Evolutionary conservation across 768 basidiomycete species (phyloP).

Genomic region (Neoboletus brunneissimus): DNA sequence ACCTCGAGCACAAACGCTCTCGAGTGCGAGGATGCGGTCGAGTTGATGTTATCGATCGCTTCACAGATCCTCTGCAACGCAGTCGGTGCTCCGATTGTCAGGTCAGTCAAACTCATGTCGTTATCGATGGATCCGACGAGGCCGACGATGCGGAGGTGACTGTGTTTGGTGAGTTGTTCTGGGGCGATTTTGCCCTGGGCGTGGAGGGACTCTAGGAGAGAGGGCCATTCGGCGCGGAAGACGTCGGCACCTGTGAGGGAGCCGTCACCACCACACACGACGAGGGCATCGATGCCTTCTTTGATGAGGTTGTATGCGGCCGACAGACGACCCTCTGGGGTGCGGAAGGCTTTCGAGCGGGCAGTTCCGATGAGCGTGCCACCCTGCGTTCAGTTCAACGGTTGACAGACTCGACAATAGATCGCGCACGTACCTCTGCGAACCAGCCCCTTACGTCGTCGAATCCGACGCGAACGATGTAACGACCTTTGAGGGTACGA

Average conservation of each 20-base stretch:
- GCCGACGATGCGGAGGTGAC: slow-evolving; percentile 94
- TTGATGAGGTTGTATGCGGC: slow-evolving; percentile 91
- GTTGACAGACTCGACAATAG: too few species aligned
- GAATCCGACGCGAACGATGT: slow-evolving; percentile 96
- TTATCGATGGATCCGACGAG: slow-evolving; percentile 99
- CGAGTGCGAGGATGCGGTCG: slow-evolving; percentile 93
- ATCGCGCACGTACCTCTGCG: slow-evolving; percentile 58
- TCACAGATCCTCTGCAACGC: slow-evolving; percentile 97
- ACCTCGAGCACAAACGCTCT: slow-evolving; percentile 98
- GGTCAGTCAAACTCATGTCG: slow-evolving; percentile 96
- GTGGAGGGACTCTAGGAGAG: slow-evolving; percentile 68
- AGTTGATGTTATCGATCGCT: slow-evolving; percentile 96
- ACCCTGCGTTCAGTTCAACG: slow-evolving; percentile 47
- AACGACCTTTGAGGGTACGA: slow-evolving; percentile 79
- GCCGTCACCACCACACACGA: slow-evolving; percentile 97
- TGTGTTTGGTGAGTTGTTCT: slow-evolving; percentile 65
- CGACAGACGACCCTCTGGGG: slow-evolving; percentile 79
- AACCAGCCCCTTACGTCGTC: slow-evolving; percentile 98
- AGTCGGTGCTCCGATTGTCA: slow-evolving; percentile 95
- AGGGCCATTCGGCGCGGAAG: slow-evolving; percentile 92
- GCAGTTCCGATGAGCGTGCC: slow-evolving; percentile 97
- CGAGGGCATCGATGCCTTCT: slow-evolving; percentile 96
- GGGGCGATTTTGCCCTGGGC: slow-evolving; percentile 73
- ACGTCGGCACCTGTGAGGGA: slow-evolving; percentile 94
- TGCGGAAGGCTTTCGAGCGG: slow-evolving; percentile 80